Percentiles rank a stretch among this genome's conserved stretches.
phyloP scores from a whole-genome alignment of 2,329 filamentous ascomycete genomes.

The Ophiocordyceps camponoti-floridani region DNA sequence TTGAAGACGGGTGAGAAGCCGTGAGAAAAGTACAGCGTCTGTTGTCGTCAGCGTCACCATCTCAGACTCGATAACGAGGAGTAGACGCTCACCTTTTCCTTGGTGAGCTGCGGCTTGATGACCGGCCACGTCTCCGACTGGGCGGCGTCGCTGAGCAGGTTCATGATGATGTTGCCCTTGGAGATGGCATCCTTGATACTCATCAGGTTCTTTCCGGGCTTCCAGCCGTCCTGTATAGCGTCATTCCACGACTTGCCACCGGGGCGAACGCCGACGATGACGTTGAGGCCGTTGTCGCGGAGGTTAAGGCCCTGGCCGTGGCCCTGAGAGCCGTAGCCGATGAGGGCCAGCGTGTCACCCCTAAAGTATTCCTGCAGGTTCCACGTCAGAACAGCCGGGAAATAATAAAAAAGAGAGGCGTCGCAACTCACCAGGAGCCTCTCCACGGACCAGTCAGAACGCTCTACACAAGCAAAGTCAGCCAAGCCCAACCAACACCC shows the following conservation, averaged over 20 bases:
- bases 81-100: constrained; percentile 69
- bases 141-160: constrained; percentile 92
- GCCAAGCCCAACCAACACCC: background rate
- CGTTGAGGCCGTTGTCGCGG: constrained; percentile 97
- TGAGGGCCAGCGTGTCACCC: constrained; percentile 96
- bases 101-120: constrained; percentile 94
- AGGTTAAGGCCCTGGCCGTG: constrained; percentile 99
- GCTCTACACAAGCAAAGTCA: constrained; percentile 40
- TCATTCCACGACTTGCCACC: constrained; percentile 97
- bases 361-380: constrained; percentile 83
- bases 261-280: constrained; percentile 98
- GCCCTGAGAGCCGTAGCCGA: constrained; percentile 94
- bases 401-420: background rate
- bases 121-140: constrained; percentile 97
- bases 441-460: constrained; percentile 94
- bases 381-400: background rate
- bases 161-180: constrained; percentile 94
- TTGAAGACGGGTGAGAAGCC: constrained; percentile 99
- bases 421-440: constrained; percentile 70
- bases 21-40: constrained; percentile 99
- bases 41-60: background rate
- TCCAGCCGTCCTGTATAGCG: constrained; percentile 91
- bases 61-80: too few species aligned
- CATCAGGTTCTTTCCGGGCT: constrained; percentile 96
- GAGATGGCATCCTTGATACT: constrained; percentile 92